Evolutionary conservation across 495 filamentous ascomycete species (phyloP).

Genomic region (Cladorrhinum samala): DNA sequence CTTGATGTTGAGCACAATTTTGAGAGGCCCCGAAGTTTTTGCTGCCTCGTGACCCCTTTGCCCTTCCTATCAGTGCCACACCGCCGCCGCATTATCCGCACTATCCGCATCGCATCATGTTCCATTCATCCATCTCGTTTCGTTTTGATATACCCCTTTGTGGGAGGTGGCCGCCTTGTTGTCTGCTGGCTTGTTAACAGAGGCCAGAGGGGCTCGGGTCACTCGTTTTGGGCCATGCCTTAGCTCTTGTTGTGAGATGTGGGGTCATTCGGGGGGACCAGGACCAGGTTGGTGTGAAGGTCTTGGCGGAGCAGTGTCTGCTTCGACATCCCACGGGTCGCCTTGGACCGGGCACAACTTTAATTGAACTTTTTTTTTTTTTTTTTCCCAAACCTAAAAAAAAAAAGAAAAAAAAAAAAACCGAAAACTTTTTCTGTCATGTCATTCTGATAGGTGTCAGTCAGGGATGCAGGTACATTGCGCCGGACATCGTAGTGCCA

Average conservation of each 20-base stretch:
- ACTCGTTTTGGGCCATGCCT: not conserved
- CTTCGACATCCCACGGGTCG: constrained; percentile 1
- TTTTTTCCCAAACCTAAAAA: too few relatives aligned
- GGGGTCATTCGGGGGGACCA: not conserved
- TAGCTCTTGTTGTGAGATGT: constrained; percentile 3
- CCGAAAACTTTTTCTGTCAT: too few relatives aligned
- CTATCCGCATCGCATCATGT: not conserved
- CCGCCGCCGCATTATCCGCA: constrained; percentile 24
- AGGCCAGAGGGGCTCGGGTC: constrained; percentile 8
- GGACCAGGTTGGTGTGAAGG: not conserved
- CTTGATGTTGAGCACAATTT: too few relatives aligned
- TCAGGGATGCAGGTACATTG: too few relatives aligned
- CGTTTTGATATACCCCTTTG: not conserved
- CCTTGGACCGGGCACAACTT: constrained; percentile 1
- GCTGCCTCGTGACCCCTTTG: constrained; percentile 28
- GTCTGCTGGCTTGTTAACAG: not conserved
- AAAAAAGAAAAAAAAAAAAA: too few relatives aligned
- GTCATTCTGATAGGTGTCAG: too few relatives aligned
- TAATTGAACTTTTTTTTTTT: constrained; percentile 12
- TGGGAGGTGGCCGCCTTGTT: constrained; percentile 3
- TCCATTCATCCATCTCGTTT: not conserved
- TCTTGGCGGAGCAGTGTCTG: constrained; percentile 11
- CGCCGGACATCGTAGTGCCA: too few relatives aligned
- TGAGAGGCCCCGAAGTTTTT: constrained; percentile 9
- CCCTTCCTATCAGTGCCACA: constrained; percentile 22